Conservation (phyloP, 2,329 filamentous ascomycete genomes). For the Magnaporthales sp. region DNA sequence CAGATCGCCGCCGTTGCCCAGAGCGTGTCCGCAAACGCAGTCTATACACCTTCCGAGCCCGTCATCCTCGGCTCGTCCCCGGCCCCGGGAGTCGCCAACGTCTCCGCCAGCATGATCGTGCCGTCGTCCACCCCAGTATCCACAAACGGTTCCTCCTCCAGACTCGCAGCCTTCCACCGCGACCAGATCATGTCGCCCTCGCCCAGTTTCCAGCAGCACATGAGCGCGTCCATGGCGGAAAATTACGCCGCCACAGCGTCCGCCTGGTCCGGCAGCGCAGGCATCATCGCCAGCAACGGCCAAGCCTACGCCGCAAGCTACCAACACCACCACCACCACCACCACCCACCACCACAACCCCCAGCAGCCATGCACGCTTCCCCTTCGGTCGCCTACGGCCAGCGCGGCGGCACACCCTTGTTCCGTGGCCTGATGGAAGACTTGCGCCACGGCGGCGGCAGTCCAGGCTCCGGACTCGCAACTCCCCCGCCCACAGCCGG, state of each 20-base stretch:
- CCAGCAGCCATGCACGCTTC: background rate
- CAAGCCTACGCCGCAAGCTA: constrained; percentile 6
- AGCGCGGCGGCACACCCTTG: constrained; percentile 3
- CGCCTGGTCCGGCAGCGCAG: constrained; percentile 11
- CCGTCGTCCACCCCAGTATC: background rate
- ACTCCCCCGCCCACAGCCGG: background rate
- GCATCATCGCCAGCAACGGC: background rate
- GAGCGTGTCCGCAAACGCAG: background rate
- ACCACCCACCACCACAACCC: background rate
- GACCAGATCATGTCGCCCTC: constrained; percentile 46
- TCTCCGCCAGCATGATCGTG: constrained; percentile 9
- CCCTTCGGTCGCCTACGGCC: background rate
- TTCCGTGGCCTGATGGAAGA: background rate
- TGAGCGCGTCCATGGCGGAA: constrained; percentile 48
- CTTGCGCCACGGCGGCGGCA: background rate
- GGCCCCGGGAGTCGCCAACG: constrained; percentile 4
- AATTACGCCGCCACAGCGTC: constrained; percentile 37
- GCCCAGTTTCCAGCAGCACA: constrained; percentile 39
- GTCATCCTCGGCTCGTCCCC: constrained; percentile 5
- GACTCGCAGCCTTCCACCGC: constrained; percentile 13
- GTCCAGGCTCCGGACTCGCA: background rate
- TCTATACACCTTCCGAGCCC: constrained; percentile 5
- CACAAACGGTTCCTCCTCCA: background rate
- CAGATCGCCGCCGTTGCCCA: constrained; percentile 7
- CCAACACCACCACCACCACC: constrained; percentile 8